Percentiles rank a stretch among this genome's conserved stretches.
These are phyloP conservation scores for Udeniomyces megalosporus DNA, from an alignment of 768 basidiomycete genomes.

Conservation along the genomic window DNA sequence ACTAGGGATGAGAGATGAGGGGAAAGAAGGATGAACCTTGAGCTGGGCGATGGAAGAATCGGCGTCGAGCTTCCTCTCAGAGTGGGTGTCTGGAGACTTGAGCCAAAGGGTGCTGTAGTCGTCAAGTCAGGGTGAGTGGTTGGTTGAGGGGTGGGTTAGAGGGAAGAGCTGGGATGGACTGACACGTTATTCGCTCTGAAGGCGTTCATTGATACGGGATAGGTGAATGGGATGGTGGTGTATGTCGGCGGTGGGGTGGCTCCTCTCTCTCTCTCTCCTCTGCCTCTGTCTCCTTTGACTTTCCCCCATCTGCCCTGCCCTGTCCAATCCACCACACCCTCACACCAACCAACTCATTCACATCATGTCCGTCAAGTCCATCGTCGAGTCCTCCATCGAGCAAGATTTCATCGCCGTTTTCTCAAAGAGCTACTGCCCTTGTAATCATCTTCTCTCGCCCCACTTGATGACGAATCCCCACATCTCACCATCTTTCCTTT, in stretches of 20 bases:
- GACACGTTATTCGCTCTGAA: not conserved
- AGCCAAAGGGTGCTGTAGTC: conserved; percentile 45
- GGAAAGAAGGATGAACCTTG: conserved; percentile 41
- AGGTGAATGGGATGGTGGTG: no score
- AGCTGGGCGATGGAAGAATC: conserved; percentile 58
- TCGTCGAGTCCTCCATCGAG: conserved; percentile 34
- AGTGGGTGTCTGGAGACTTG: conserved; percentile 70
- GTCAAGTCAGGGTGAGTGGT: no score
- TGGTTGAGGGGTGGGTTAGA: no score
- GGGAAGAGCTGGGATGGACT: not conserved
- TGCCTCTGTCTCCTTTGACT: not conserved
- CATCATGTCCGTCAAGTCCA: conserved; percentile 4
- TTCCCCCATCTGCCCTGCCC: not conserved
- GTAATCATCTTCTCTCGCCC: not conserved
- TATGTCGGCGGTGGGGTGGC: no score
- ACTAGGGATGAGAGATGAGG: not conserved
- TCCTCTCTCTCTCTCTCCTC: not conserved
- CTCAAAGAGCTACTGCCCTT: conserved; percentile 34
- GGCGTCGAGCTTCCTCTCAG: conserved; percentile 70
- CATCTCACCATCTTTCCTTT: no score
- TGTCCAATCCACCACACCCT: not conserved
- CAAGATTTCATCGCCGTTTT: conserved; percentile 44
- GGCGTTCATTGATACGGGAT: no score
- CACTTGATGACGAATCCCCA: conserved; percentile 23
- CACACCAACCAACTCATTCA: not conserved